Evolutionary conservation across 495 filamentous ascomycete genomes (phyloP), one percentile per base, ranked within the genome.

Genomic region (Tricharina praecox): DNA sequence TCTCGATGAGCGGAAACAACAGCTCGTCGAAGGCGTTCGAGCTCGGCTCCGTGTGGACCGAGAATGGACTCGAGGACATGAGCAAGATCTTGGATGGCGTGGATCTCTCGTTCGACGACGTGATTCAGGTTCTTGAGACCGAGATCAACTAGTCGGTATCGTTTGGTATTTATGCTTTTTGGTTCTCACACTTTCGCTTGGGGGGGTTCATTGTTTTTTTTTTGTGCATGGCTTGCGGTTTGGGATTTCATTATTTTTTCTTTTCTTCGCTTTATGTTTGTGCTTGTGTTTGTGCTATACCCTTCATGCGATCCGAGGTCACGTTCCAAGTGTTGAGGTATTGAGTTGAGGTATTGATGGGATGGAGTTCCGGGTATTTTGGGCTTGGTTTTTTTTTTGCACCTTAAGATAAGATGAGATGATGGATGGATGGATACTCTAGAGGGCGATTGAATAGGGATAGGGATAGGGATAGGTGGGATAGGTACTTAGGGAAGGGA

Each of bases 81-180:
- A 54, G 50, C 3, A 50, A 43, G 33, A 35, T 61, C 19, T 16
- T 61, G 19, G 56, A 60, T 32, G 53, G 57, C 8, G 50, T 60
- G 11, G 58, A 61, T 47, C 53, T 60, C n/a, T 49, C 49, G 33
- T 58, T 61, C 18, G 58, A 61, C 40, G 58, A 60, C 48, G 57
- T 60, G n/a, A 60, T 56, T 40, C 56, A 56, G 20, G 57, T 61
- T 8, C 45, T 60, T 38, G 53, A 60, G 25, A 56, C 57, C 3
- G 45, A 60, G 24, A 60, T 56, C 32, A 54, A 57, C 40, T 58
- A 36, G 28, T 32, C 7, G 28, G 28, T 32, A 5, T 32, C 13
- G 13, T 5, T 32, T 5, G 28, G 28, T 32, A n/a, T 32, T 32
- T 13, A 32, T 32, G 13, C n/a, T n/a, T 32, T 32, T 32, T 32